Evolutionary conservation across 2,329 filamentous ascomycete species (phyloP).

Genomic region (Phialocephala sp.): DNA sequence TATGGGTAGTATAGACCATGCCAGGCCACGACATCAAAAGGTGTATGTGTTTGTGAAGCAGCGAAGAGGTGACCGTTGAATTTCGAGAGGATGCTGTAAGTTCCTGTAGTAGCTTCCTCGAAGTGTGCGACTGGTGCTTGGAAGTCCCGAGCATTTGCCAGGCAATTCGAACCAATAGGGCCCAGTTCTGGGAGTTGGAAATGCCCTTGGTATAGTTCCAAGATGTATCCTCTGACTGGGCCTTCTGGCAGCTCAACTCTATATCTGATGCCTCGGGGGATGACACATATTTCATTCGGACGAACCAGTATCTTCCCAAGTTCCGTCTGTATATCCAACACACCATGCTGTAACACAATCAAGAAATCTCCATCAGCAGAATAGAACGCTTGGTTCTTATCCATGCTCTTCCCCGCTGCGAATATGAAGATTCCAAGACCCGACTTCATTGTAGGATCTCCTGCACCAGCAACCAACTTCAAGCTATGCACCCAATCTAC

Average conservation of each 20-base stretch:
- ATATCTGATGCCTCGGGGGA: constrained; percentile 77
- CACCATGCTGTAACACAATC: constrained; percentile 76
- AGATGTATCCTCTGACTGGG: constrained; percentile 73
- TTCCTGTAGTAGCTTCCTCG: constrained; percentile 57
- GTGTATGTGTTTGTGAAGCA: constrained; percentile 70
- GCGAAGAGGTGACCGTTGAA: constrained; percentile 71
- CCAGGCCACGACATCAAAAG: constrained; percentile 82
- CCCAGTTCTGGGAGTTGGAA: constrained; percentile 75
- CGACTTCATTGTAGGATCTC: constrained; percentile 78
- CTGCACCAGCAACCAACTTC: constrained; percentile 76
- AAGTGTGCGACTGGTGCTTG: constrained; percentile 74
- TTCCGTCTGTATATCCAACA: constrained; percentile 78
- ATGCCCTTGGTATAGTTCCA: constrained; percentile 76
- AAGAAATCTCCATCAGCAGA: constrained; percentile 82
- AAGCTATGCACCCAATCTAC: constrained; percentile 70
- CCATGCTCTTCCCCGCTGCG: constrained; percentile 80
- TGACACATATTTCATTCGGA: constrained; percentile 78
- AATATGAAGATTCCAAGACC: constrained; percentile 84
- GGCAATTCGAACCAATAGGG: constrained; percentile 73
- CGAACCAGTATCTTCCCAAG: constrained; percentile 76
- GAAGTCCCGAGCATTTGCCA: constrained; percentile 80
- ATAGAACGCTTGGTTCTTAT: constrained; percentile 76
- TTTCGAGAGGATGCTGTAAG: constrained; percentile 63
- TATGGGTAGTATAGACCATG: constrained; percentile 81
- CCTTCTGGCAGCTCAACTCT: constrained; percentile 69